Conservation (phyloP, 2,329 filamentous ascomycete species). For the Calonectria crousiana region DNA sequence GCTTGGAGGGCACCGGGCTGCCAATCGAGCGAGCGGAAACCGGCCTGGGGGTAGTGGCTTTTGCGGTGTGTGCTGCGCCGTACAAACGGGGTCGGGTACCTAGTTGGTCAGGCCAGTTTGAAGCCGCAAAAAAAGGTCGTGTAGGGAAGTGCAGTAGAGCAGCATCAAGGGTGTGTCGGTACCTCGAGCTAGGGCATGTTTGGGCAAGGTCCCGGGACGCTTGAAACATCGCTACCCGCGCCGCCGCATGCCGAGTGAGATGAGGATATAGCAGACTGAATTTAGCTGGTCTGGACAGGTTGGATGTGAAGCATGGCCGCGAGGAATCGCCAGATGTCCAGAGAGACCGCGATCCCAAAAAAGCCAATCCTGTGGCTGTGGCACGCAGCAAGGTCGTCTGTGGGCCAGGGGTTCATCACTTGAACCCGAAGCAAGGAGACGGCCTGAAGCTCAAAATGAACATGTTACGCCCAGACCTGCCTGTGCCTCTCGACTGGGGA, state of each 20-base stretch:
- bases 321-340: background rate
- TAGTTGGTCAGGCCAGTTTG: background rate
- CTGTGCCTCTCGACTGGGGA: slow-evolving; percentile 5
- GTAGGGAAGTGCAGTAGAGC: background rate
- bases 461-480: background rate
- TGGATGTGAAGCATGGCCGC: background rate
- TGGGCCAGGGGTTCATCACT: background rate
- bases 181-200: slow-evolving; percentile 33
- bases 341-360: background rate
- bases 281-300: background rate
- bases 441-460: slow-evolving; percentile 1
- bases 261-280: background rate
- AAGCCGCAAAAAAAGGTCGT: background rate
- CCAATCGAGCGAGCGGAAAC: background rate
- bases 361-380: background rate
- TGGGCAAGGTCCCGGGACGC: slow-evolving; percentile 18
- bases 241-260: slow-evolving; percentile 13
- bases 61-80: slow-evolving; percentile 15
- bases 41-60: background rate
- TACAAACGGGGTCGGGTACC: background rate
- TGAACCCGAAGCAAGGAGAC: background rate
- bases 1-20: background rate
- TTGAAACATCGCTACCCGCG: slow-evolving; percentile 32
- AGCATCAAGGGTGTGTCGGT: background rate
- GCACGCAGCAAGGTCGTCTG: background rate